phyloP scores from a whole-genome alignment of 1,284 basidiomycete genomes.

The Trametes hirsuta region DNA sequence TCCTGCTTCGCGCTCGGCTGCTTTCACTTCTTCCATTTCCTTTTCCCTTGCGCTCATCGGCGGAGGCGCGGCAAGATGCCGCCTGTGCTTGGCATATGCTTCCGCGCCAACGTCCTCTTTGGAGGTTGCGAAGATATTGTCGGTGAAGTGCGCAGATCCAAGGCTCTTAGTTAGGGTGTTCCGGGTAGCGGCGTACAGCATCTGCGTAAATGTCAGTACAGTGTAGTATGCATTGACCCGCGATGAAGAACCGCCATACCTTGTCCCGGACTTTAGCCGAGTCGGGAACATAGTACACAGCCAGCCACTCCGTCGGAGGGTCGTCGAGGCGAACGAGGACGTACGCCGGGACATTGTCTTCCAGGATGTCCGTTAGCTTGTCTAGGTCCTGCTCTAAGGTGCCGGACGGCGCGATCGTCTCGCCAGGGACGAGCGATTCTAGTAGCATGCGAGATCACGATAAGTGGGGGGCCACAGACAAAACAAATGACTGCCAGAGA shows the following conservation, averaged over 20 bases:
- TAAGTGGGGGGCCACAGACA: slow-evolving; percentile 24
- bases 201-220: slow-evolving; percentile 49
- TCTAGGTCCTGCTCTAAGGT: slow-evolving; percentile 63
- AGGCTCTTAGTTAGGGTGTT: slow-evolving; percentile 74
- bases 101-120: slow-evolving; percentile 67
- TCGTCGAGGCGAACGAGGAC: slow-evolving; percentile 67
- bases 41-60: slow-evolving; percentile 82
- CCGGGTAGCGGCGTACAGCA: slow-evolving; percentile 91
- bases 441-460: slow-evolving; percentile 29
- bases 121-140: slow-evolving; percentile 82
- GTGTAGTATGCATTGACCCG: not conserved
- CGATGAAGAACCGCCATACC: slow-evolving; percentile 41
- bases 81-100: slow-evolving; percentile 76
- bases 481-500: slow-evolving; percentile 39
- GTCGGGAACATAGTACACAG: slow-evolving; percentile 78
- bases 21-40: slow-evolving; percentile 76
- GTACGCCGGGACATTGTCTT: slow-evolving; percentile 70
- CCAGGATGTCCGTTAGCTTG: slow-evolving; percentile 57
- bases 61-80: slow-evolving; percentile 74
- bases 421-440: slow-evolving; percentile 71
- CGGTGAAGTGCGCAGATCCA: slow-evolving; percentile 77
- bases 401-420: slow-evolving; percentile 47
- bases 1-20: slow-evolving; percentile 65
- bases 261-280: slow-evolving; percentile 76
- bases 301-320: slow-evolving; percentile 66